A percentile compares a stretch with the other conserved stretches of the same genome.
These are phyloP conservation scores for Fusarium sp. DNA, from an alignment of 2,329 filamentous ascomycete genomes.

Conservation along the genomic window DNA sequence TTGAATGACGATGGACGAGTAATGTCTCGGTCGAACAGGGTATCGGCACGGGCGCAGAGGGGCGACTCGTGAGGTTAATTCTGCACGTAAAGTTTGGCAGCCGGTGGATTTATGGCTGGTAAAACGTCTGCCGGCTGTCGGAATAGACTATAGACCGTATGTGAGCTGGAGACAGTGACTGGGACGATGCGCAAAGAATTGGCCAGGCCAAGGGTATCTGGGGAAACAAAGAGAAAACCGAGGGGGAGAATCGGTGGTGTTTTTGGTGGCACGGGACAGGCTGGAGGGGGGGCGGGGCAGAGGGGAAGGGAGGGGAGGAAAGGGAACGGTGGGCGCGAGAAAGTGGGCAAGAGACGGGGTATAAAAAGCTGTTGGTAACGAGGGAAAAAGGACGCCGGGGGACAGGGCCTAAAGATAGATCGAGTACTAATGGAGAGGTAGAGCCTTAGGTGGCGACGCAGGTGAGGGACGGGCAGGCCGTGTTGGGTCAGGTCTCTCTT, in stretches of 20 bases:
- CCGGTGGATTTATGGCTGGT: constrained; percentile 10
- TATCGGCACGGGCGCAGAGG: constrained; percentile 37
- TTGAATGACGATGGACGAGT: constrained; percentile 33
- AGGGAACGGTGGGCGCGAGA: constrained; percentile 41
- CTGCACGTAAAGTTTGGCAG: constrained; percentile 24
- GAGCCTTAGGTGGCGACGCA: constrained; percentile 38
- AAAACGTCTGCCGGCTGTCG: constrained; percentile 20
- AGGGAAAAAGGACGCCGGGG: constrained; percentile 35
- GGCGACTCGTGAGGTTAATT: constrained; percentile 37
- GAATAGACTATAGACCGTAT: constrained; percentile 35
- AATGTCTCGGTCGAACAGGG: constrained; percentile 40
- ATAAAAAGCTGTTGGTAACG: constrained; percentile 43
- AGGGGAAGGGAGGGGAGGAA: constrained; percentile 14
- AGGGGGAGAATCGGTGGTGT: constrained; percentile 44
- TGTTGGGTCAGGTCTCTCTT: constrained; percentile 28
- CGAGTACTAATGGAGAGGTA: constrained; percentile 38
- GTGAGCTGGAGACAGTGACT: constrained; percentile 38
- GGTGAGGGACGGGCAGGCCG: constrained; percentile 35
- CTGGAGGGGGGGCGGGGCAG: constrained; percentile 39
- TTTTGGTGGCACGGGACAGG: constrained; percentile 46
- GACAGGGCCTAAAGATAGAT: constrained; percentile 40
- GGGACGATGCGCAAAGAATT: constrained; percentile 37
- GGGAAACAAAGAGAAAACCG: constrained; percentile 47
- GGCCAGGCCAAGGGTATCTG: constrained; percentile 45
- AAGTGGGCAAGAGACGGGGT: constrained; percentile 45